These are phyloP conservation scores for Aspergillus fumigatus DNA, from an alignment of 2,329 filamentous ascomycete genomes.

Conservation along the genomic window DNA sequence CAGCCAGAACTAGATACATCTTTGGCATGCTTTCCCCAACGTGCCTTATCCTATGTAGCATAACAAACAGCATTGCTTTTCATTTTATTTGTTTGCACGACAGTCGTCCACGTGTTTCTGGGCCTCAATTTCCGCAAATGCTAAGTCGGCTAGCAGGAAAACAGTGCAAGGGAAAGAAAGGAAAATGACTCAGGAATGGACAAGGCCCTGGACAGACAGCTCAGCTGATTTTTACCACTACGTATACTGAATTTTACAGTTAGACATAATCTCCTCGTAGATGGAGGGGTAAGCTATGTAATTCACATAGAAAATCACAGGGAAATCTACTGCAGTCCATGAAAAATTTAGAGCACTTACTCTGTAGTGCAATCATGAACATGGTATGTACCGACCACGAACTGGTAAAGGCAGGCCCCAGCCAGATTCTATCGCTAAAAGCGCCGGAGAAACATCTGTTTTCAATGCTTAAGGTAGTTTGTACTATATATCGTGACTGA, in stretches of 20 bases:
- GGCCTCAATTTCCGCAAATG: not conserved
- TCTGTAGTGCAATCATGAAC: not conserved
- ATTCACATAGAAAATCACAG: not conserved
- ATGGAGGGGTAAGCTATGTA: not conserved
- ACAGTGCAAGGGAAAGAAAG: not conserved
- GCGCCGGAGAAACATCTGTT: not conserved
- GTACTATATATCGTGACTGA: not conserved
- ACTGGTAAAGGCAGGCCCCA: not conserved
- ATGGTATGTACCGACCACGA: not conserved
- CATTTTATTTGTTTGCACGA: not conserved
- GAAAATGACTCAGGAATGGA: too few relatives aligned
- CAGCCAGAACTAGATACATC: not conserved
- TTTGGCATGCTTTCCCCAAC: not conserved
- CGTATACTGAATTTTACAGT: not conserved
- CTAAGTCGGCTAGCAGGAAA: not conserved
- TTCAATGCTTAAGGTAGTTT: not conserved
- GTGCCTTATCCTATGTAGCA: not conserved
- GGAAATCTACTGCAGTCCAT: not conserved
- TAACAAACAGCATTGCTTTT: not conserved
- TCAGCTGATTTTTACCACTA: not conserved
- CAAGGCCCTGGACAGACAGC: not conserved
- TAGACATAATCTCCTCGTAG: not conserved
- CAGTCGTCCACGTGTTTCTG: not conserved
- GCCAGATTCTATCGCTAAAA: not conserved
- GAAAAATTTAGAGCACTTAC: not conserved